phyloP scores from a whole-genome alignment of 2,329 filamentous ascomycete genomes.

The Aspergillus sojae region DNA sequence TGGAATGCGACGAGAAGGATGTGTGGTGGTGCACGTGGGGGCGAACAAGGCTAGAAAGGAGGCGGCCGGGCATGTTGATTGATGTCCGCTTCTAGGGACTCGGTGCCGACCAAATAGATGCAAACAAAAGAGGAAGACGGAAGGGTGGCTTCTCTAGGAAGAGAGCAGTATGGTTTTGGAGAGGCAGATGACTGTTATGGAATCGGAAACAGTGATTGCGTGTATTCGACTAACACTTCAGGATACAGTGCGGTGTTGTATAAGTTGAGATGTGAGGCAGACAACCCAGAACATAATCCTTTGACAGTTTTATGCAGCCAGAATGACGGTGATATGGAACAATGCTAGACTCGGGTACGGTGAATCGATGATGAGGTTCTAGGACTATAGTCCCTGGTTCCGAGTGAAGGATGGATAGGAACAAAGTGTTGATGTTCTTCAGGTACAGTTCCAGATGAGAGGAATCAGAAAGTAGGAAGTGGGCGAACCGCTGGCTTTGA shows the following conservation, averaged over 20 bases:
- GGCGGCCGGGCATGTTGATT: conserved; percentile 43
- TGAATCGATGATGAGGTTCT: neutral
- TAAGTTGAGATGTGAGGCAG: conserved; percentile 21
- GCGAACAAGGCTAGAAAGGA: conserved; percentile 44
- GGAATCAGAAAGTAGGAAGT: conserved; percentile 14
- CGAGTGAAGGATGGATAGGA: conserved; percentile 3
- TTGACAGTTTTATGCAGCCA: neutral
- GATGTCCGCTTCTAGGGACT: neutral
- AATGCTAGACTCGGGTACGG: neutral
- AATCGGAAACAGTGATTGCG: neutral
- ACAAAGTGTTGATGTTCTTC: conserved; percentile 7
- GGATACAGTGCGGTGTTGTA: conserved; percentile 29
- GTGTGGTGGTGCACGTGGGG: conserved; percentile 35
- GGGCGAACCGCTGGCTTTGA: conserved; percentile 26
- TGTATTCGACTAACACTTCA: conserved; percentile 9
- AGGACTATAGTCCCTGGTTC: neutral
- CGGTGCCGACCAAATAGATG: neutral
- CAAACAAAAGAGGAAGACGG: neutral
- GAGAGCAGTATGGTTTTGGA: neutral
- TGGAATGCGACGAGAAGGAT: conserved; percentile 35
- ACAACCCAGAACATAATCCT: conserved; percentile 26
- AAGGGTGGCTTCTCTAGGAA: neutral
- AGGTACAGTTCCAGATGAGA: conserved; percentile 3
- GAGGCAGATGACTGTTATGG: neutral
- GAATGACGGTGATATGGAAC: neutral